Evolutionary conservation across 2,329 filamentous ascomycete genomes (phyloP), one percentile per base, ranked within the genome.

Genomic region (Diaporthe citriasiana): DNA sequence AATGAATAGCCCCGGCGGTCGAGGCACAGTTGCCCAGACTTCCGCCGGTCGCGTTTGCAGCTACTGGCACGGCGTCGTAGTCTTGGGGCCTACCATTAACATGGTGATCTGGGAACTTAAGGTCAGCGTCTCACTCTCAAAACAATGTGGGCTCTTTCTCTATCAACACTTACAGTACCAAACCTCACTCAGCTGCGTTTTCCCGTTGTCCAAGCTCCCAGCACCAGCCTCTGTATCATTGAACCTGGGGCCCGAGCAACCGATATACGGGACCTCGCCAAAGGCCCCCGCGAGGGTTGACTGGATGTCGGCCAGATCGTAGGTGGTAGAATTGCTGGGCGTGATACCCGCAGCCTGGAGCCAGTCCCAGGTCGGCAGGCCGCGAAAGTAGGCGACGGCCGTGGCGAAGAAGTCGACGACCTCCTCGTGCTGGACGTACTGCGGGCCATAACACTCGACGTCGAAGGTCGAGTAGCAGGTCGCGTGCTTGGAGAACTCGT

Each of bases 381-480:
- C 82, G 77, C 84, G 84, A 84, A 90, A 91, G 82, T 89, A 93
- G 51, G 83, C 80, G 71, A 92, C 86, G 17, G 87, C 83, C 0
- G 91, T 92, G 79, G 89, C 85, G 83, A 91, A 92, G 83, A 89
- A 93, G 76, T 92, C 89, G 45, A 91, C 84, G 1, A 93, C 86
- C 33, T 93, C 91, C 74, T 87, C 83, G 81, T 92, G 88, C 77
- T 88, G 69, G 63, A 80, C 79, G 80, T 91, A 90, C 75, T 85
- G 79, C 7, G 90, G 89, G 0, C 90, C 90, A 81, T 92, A 93
- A 86, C 92, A 93, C 40, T 89, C 87, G 8, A 85, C 82, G 78
- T 93, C 90, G 79, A 93, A 93, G 75, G 88, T 92, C 60, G 87
- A 90, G 84, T 84, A 93, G 85, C 91, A 93, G 19, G 91, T 93